These are phyloP conservation scores for Fonsecaea monophora DNA, from an alignment of 2,329 filamentous ascomycete species.

Conservation along the genomic window DNA sequence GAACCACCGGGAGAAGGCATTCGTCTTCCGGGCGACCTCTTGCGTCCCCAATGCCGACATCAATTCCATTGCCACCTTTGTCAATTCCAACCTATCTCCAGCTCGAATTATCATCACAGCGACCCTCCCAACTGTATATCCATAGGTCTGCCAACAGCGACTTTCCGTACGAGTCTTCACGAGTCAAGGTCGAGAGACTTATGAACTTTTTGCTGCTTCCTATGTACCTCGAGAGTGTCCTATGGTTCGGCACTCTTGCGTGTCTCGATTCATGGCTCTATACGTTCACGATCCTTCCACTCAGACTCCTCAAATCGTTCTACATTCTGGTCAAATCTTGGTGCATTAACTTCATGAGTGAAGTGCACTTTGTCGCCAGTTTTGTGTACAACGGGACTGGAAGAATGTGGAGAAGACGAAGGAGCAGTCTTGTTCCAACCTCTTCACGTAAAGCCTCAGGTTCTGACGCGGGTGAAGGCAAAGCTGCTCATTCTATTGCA, in stretches of 20 bases:
- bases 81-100: conserved; percentile 71
- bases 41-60: conserved; percentile 57
- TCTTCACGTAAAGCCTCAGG: conserved; percentile 22
- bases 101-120: conserved; percentile 66
- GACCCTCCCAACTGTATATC: conserved; percentile 68
- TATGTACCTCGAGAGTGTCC: conserved; percentile 78
- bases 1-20: conserved; percentile 25
- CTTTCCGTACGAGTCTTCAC: conserved; percentile 87
- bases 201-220: conserved; percentile 87
- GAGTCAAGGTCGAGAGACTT: conserved; percentile 88
- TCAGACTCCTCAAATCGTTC: conserved; percentile 83
- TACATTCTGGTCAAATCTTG: conserved; percentile 80
- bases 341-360: conserved; percentile 72
- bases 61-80: conserved; percentile 66
- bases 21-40: conserved; percentile 41
- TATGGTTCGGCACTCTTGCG: conserved; percentile 86
- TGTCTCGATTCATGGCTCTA: conserved; percentile 97
- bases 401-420: conserved; percentile 70
- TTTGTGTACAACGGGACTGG: conserved; percentile 83
- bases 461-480: conserved; percentile 49
- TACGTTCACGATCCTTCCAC: conserved; percentile 91
- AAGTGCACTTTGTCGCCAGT: conserved; percentile 71
- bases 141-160: conserved; percentile 64
- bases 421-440: conserved; percentile 48
- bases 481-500: conserved; percentile 37